Evolutionary conservation across 352 stramenopile genomes (phyloP).

Genomic region (Aphanomyces euteiches): DNA sequence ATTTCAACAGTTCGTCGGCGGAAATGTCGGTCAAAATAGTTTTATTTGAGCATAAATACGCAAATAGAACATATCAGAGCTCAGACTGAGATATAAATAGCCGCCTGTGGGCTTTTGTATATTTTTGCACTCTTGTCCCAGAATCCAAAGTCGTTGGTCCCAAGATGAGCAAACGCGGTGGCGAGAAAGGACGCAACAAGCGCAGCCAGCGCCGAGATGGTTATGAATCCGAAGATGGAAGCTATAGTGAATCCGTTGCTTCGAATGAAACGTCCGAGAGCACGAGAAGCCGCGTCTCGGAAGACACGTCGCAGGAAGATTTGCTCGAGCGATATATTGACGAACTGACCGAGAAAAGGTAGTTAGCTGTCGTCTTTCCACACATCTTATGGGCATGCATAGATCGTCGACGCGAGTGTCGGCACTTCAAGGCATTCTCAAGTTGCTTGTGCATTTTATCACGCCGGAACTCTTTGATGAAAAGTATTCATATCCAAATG

Average conservation of each 20-base stretch:
- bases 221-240: conserved; percentile 60
- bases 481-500: conserved; percentile 40
- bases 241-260: conserved; percentile 43
- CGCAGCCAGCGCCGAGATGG: conserved; percentile 35
- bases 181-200: background rate
- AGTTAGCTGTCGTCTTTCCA: conserved; percentile 11
- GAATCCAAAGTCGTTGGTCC: too few relatives aligned
- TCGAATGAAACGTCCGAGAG: conserved; percentile 68
- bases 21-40: too few relatives aligned
- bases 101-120: too few relatives aligned
- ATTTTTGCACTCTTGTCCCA: too few relatives aligned
- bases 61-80: too few relatives aligned
- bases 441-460: conserved; percentile 63
- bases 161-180: background rate
- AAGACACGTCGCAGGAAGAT: conserved; percentile 40
- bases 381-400: background rate
- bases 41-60: too few relatives aligned
- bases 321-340: conserved; percentile 67
- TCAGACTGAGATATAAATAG: too few relatives aligned
- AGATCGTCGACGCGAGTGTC: conserved; percentile 72
- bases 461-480: conserved; percentile 62
- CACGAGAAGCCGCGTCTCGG: conserved; percentile 41
- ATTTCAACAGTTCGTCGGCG: too few relatives aligned
- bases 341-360: conserved; percentile 77
- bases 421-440: conserved; percentile 61